These are phyloP conservation scores for Rhamnella rubrinervis DNA, from an alignment of 331 rosid species.

Conservation along the genomic window DNA sequence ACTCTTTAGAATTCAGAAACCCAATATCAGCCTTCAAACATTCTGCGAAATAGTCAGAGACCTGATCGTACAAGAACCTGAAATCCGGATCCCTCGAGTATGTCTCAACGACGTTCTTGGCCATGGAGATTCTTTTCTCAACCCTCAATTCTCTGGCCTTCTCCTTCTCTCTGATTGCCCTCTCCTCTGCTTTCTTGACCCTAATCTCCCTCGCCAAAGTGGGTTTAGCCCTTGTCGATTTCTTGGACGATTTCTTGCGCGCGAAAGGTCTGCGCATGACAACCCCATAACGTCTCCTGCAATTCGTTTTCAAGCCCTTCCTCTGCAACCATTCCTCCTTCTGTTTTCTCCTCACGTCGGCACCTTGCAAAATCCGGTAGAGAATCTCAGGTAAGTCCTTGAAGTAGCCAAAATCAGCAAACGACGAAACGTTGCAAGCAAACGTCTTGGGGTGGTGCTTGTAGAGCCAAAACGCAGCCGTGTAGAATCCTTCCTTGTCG, in stretches of 20 bases:
- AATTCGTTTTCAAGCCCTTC: neutral
- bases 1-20: conserved; percentile 10
- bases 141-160: conserved; percentile 36
- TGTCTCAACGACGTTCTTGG: conserved; percentile 29
- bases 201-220: neutral
- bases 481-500: conserved; percentile 48
- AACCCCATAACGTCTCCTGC: neutral
- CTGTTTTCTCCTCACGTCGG: conserved; percentile 31
- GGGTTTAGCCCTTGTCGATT: neutral
- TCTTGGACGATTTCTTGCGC: neutral
- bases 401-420: conserved; percentile 65
- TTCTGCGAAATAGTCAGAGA: conserved; percentile 41
- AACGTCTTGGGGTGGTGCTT: conserved; percentile 60
- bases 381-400: conserved; percentile 75
- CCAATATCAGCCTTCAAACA: conserved; percentile 34
- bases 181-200: conserved; percentile 3
- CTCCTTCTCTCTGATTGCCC: conserved; percentile 26
- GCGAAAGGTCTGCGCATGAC: neutral
- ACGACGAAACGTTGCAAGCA: conserved; percentile 42
- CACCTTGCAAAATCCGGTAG: conserved; percentile 54
- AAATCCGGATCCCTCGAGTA: conserved; percentile 24
- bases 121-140: conserved; percentile 33
- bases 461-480: conserved; percentile 66
- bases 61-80: conserved; percentile 28
- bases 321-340: conserved; percentile 22